Evolutionary conservation across 164 flowering plant species (phyloP), one percentile per base, ranked within the genome.

Genomic region (Tetrastigma voinierianum): DNA sequence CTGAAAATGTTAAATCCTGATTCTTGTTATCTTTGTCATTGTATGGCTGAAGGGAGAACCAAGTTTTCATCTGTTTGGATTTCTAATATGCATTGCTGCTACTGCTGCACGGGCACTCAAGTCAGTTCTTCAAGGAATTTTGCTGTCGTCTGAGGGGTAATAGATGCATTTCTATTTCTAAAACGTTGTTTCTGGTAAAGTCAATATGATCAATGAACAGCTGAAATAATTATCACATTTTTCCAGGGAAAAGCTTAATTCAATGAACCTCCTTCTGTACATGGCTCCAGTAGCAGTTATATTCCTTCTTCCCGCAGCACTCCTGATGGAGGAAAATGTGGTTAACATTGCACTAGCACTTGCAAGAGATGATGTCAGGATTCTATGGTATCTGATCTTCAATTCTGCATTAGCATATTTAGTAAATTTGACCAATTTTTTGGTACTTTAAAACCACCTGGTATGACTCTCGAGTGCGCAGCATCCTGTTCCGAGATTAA

Each of bases 401-500:
- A 86, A 86, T 62, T 86, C 90, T 43, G 76, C 90, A 4, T 77
- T 84, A 10, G 90, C 90, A 1, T 86, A 86, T 72, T 84, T 84
- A 64, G 90, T 86, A 11, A 86, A 86, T 62, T 73, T 86, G 81
- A 84, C 90, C 76, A 86, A 86, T 49, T 86, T 86, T 58, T 74
- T 86, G 84, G 90, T 86, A 86, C 90, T 53, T n/a, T n/a, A n/a
- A 86, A 86, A 65, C 90, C 90, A 60, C 84, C 88, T 63, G 88
- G 88, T 10, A 69, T 86, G 65, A 86, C 90, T 61, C 87, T 86
- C 47, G 88, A 84, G 90, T 86, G 73, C 44, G 24, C 4, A 4
- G 6, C 40, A n/a, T 49, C 44, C 51, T 44, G 10, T 49, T 58
- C 16, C 62, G n/a, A n/a, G n/a, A n/a, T n/a, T n/a, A n/a, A n/a